phyloP scores from a whole-genome alignment of 2,329 filamentous ascomycete genomes.

The Fusarium metavorans region DNA sequence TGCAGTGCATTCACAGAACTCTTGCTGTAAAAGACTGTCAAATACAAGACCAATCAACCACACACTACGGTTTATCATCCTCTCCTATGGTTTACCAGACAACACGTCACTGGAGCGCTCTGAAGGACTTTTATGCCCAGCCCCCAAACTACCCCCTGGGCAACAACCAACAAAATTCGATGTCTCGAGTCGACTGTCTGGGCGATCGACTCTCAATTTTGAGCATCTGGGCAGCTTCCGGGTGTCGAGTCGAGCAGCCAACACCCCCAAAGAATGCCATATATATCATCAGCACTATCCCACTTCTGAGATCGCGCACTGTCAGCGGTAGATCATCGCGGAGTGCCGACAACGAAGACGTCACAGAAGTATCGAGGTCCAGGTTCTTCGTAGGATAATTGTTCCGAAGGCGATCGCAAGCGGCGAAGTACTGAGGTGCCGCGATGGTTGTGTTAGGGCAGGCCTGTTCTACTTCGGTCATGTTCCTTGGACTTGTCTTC shows the following conservation, averaged over 20 bases:
- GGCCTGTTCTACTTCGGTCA: neutral
- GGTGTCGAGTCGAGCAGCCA: neutral
- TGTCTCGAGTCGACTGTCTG: neutral
- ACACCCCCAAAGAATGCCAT: neutral
- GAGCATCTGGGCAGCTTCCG: neutral
- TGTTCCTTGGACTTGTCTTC: neutral
- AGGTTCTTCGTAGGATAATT: neutral
- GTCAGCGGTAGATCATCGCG: neutral
- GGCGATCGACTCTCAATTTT: neutral
- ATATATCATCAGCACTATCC: neutral
- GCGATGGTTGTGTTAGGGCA: neutral
- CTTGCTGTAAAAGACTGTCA: neutral
- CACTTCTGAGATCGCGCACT: neutral
- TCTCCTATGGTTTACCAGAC: neutral
- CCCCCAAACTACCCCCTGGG: neutral
- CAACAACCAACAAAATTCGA: neutral
- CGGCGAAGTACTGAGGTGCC: fast-evolving
- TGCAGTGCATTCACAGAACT: too few relatives aligned
- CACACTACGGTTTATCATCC: neutral
- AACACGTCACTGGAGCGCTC: neutral
- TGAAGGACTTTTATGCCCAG: neutral
- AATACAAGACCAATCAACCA: neutral
- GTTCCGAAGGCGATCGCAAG: neutral
- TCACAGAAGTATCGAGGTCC: neutral
- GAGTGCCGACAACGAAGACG: neutral